Conservation (phyloP, 2,329 filamentous ascomycete species). For the Colletotrichum lini region DNA sequence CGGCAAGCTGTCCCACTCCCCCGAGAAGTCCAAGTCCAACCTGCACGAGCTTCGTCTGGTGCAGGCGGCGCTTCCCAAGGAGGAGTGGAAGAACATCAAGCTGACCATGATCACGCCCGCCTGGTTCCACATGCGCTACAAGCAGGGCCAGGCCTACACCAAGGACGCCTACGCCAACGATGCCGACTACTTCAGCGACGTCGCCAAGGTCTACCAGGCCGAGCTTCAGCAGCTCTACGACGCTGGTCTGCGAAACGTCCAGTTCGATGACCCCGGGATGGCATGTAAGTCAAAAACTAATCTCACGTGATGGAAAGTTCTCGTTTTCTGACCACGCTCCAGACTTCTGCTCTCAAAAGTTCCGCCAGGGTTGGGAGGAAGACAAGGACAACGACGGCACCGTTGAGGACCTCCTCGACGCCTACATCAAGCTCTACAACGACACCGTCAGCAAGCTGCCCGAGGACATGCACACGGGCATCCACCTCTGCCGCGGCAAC, state of each 20-base stretch:
- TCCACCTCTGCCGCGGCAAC: slow-evolving; percentile 81
- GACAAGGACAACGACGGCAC: slow-evolving; percentile 78
- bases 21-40: slow-evolving; percentile 60
- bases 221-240: slow-evolving; percentile 74
- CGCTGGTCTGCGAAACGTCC: slow-evolving; percentile 75
- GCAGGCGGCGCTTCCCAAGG: slow-evolving; percentile 61
- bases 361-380: slow-evolving; percentile 78
- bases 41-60: slow-evolving; percentile 65
- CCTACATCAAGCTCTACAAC: slow-evolving; percentile 85
- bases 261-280: slow-evolving; percentile 77
- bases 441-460: slow-evolving; percentile 75
- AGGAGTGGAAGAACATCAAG: slow-evolving; percentile 66
- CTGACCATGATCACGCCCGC: slow-evolving; percentile 69
- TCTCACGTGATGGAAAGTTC: not conserved
- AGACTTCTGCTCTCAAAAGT: slow-evolving; percentile 83
- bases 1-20: slow-evolving; percentile 61
- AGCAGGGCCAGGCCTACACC: slow-evolving; percentile 47
- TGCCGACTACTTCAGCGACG: slow-evolving; percentile 73
- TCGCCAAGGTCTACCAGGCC: slow-evolving; percentile 75
- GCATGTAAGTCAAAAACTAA: slow-evolving; percentile 66
- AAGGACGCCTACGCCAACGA: slow-evolving; percentile 47
- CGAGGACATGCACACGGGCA: slow-evolving; percentile 80
- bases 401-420: slow-evolving; percentile 78
- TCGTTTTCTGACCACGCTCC: slow-evolving; percentile 17
- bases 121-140: slow-evolving; percentile 57